A percentile compares a stretch with the other conserved stretches of the same genome.
These are phyloP conservation scores for Amphichorda felina DNA, from an alignment of 2,329 filamentous ascomycete species.

Conservation along the genomic window DNA sequence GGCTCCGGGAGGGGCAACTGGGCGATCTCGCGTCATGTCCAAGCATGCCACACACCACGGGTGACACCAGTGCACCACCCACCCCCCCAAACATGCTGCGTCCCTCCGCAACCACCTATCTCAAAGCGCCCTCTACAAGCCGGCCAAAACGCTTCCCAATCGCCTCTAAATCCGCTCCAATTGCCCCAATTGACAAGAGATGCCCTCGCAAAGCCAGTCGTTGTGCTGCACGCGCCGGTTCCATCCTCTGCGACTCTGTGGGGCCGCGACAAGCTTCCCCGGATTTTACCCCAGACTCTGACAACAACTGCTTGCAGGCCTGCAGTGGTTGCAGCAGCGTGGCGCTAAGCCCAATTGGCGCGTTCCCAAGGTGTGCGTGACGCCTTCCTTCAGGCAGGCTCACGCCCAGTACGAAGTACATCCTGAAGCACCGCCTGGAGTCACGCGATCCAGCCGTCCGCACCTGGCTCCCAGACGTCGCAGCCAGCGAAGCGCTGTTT, in stretches of 20 bases:
- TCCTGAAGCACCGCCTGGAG: not conserved
- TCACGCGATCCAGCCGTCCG: not conserved
- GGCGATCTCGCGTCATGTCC: conserved; percentile 14
- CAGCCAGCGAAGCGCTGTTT: too few relatives aligned
- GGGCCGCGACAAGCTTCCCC: conserved; percentile 20
- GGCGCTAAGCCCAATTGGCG: conserved; percentile 1
- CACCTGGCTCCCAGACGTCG: not conserved
- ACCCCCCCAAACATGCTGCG: too few relatives aligned
- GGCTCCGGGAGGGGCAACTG: conserved; percentile 2
- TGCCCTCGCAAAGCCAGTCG: not conserved
- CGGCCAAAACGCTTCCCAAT: not conserved
- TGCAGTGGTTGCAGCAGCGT: conserved; percentile 2
- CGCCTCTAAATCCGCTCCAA: too few relatives aligned
- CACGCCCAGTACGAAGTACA: too few relatives aligned
- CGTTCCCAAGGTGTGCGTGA: not conserved
- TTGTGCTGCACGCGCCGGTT: not conserved
- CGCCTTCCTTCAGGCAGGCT: not conserved
- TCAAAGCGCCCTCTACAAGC: not conserved
- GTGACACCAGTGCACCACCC: too few relatives aligned
- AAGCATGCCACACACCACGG: not conserved
- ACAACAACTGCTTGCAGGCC: conserved; percentile 5
- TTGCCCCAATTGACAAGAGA: too few relatives aligned
- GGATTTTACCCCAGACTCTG: conserved; percentile 15
- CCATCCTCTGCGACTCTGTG: conserved; percentile 11
- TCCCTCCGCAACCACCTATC: not conserved